These are phyloP conservation scores for Hypoxylon sp. DNA, from an alignment of 2,329 filamentous ascomycete genomes.

Conservation along the genomic window DNA sequence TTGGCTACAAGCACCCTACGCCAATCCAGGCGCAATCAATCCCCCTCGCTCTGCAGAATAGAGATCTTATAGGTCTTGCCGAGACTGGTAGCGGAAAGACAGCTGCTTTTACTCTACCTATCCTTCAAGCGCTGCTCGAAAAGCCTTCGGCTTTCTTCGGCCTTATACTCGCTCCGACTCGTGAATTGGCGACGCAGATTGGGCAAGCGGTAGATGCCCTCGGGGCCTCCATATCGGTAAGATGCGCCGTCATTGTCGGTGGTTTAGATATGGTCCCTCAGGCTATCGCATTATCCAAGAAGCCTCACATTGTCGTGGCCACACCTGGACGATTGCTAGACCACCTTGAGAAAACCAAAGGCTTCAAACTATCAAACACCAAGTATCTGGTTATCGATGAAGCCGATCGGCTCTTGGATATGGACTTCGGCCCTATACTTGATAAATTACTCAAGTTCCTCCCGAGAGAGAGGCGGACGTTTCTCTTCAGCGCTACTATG, in stretches of 20 bases:
- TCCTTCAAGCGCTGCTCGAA: conserved; percentile 90
- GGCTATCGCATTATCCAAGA: conserved; percentile 91
- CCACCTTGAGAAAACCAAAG: conserved; percentile 96
- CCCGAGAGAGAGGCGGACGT: conserved; percentile 82
- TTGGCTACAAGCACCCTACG: conserved; percentile 89
- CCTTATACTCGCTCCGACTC: conserved; percentile 92
- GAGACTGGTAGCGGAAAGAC: conserved; percentile 98
- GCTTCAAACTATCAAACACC: conserved; percentile 85
- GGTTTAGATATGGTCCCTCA: conserved; percentile 97
- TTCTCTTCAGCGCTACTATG: conserved; percentile 95
- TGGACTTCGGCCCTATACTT: conserved; percentile 93
- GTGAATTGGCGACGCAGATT: conserved; percentile 94
- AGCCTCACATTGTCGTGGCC: conserved; percentile 93
- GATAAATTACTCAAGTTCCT: conserved; percentile 95
- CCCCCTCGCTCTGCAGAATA: conserved; percentile 81
- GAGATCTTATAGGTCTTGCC: conserved; percentile 92
- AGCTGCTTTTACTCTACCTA: conserved; percentile 92
- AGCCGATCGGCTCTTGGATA: conserved; percentile 90
- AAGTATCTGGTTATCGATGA: conserved; percentile 97
- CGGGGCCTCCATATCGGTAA: conserved; percentile 88
- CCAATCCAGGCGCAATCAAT: conserved; percentile 91
- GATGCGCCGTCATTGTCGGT: conserved; percentile 88
- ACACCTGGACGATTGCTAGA: conserved; percentile 92
- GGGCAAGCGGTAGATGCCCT: conserved; percentile 89
- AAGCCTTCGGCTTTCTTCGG: conserved; percentile 88